Percentiles rank a stretch among this genome's conserved stretches.
Evolutionary conservation across 768 basidiomycete genomes (phyloP).

Genomic region (Mycena indigotica): DNA sequence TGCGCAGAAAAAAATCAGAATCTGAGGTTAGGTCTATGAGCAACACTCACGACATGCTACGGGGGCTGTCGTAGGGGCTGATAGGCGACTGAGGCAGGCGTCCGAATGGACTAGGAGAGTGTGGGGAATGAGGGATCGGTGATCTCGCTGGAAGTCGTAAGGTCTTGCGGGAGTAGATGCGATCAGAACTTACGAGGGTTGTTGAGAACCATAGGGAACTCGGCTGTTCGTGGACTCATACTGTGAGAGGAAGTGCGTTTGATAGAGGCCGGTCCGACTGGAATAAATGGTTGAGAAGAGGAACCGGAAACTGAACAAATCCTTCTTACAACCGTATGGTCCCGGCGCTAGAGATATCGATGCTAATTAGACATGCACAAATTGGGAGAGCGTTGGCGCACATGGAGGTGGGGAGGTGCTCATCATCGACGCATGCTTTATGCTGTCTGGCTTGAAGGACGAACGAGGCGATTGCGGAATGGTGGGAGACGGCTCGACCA

Average conservation of each 20-base stretch:
- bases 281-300: not conserved
- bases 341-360: not conserved
- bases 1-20: not conserved
- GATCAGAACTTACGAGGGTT: not conserved
- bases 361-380: not conserved
- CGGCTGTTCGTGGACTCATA: not conserved
- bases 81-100: not conserved
- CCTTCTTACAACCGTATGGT: conserved; percentile 1
- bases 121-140: not conserved
- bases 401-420: not conserved
- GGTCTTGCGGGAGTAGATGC: not conserved
- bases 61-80: not conserved
- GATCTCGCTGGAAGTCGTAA: not conserved
- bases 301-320: not conserved
- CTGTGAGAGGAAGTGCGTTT: conserved; percentile 4
- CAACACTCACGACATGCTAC: not conserved
- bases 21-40: not conserved
- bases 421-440: not conserved
- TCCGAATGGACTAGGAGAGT: not conserved
- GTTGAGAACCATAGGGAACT: conserved; percentile 7
- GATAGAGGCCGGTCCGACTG: conserved; percentile 8
- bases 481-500: not conserved
- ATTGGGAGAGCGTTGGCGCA: not conserved
- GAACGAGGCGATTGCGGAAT: not conserved
- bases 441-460: not conserved